Base-by-base conservation (phyloP, 352 stramenopile species). In the Pythium phragmitis region DNA sequence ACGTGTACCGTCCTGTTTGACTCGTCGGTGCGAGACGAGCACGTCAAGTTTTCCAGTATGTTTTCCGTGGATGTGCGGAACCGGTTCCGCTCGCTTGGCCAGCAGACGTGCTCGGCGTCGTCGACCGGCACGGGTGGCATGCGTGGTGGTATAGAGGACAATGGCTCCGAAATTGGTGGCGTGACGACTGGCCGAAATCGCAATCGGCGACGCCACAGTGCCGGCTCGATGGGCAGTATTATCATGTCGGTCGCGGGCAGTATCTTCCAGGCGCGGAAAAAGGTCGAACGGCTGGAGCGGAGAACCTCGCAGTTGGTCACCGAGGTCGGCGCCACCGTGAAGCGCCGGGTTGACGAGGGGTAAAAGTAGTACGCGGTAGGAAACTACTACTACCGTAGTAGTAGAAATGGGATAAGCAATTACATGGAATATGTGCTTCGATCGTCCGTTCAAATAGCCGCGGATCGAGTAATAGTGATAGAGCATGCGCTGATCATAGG, bases 1-100 rank as follows among this genome's bases (percentile, higher is more conserved):
- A 68, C 75, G 30, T 92, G 83, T 55, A 64, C 59, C n/a, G 80
- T 90, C 55, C 75, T 74, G 11, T 92, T 92, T 34, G 81, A 92
- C 51, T 92, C 80, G 2, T 88, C 77, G 17, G 83, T 87, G 67
- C 72, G 73, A 13, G 83, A 92, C 59, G 72, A 74, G 12, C 53
- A 64, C 28, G 79, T 92, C 33, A 80, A 76, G 48, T 92, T 90
- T 51, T 84, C 79, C 14, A 69, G 69, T 28, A 88, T 88, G 74
- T 90, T 90, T 58, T 88, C 83, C 0, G 73, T 87, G 34, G 80
- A 92, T 58, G 54, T 57, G 14, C 73, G 79, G 26, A 69, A 75
- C 48, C 74, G 76, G 3, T 82, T 79, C 59, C 69, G 77, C 23
- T 77, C 66, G 28, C 37, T 75, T 17, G 74, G 75, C 30, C 70